Evolutionary conservation across 371 early-diverging fungal genomes (phyloP).

Genomic region (Mortierella sp.): DNA sequence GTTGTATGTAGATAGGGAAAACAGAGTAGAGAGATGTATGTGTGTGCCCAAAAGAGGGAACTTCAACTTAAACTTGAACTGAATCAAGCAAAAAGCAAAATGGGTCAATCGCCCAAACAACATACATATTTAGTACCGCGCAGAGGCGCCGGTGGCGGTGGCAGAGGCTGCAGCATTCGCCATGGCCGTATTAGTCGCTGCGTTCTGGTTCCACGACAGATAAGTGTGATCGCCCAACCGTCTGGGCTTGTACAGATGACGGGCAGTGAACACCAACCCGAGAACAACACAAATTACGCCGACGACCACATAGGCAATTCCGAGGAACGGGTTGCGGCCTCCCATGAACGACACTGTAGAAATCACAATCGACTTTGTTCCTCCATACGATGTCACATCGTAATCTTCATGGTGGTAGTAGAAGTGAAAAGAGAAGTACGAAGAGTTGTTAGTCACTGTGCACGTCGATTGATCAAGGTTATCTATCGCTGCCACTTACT

Average conservation of each 20-base stretch:
- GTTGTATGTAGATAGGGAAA: background rate
- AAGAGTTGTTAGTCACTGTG: background rate
- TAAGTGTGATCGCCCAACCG: constrained; percentile 95
- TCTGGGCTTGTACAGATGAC: constrained; percentile 93
- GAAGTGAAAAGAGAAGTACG: background rate
- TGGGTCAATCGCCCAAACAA: background rate
- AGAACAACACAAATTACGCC: constrained; percentile 89
- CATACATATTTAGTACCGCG: constrained; percentile 41
- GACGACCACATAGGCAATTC: constrained; percentile 92
- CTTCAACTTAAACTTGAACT: background rate
- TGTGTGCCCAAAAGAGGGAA: background rate
- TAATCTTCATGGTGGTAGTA: constrained; percentile 70
- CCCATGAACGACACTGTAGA: constrained; percentile 94
- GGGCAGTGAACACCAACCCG: constrained; percentile 86
- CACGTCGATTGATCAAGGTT: background rate
- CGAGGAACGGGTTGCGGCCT: constrained; percentile 95
- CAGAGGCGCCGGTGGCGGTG: constrained; percentile 49
- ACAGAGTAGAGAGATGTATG: background rate
- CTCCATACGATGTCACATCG: constrained; percentile 84
- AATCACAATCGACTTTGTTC: constrained; percentile 93
- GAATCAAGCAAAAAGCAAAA: background rate
- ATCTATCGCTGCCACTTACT: background rate
- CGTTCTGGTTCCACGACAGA: constrained; percentile 93
- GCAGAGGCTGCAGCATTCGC: constrained; percentile 43
- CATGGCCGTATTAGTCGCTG: constrained; percentile 62